These are phyloP conservation scores for Mucor irregularis DNA, from an alignment of 371 early-diverging fungal genomes.

Conservation along the genomic window DNA sequence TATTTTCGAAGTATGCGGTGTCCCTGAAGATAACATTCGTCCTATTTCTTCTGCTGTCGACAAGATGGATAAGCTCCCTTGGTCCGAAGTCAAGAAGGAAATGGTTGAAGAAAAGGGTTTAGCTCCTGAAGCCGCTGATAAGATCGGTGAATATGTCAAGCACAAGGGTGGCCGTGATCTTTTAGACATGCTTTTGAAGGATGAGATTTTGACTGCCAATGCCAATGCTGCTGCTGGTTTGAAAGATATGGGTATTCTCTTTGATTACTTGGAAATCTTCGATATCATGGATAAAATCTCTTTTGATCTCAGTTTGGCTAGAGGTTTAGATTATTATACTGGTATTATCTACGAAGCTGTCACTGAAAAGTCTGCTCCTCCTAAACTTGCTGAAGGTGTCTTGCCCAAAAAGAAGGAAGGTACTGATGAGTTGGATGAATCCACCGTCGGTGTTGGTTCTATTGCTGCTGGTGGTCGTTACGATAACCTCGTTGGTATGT, in stretches of 20 bases:
- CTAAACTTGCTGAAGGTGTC: conserved; percentile 45
- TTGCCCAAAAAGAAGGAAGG: conserved; percentile 38
- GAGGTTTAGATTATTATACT: conserved; percentile 99
- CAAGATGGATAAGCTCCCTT: conserved; percentile 92
- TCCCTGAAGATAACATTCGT: conserved; percentile 83
- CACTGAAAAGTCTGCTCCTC: conserved; percentile 64
- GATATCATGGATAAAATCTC: conserved; percentile 75
- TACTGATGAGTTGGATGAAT: conserved; percentile 70
- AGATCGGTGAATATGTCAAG: conserved; percentile 89
- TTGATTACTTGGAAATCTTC: conserved; percentile 86
- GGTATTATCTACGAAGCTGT: conserved; percentile 99
- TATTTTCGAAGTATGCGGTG: conserved; percentile 95
- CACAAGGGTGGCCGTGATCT: conserved; percentile 83
- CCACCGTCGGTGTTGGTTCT: conserved; percentile 93
- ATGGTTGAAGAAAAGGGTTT: conserved; percentile 94
- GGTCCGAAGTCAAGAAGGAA: conserved; percentile 94
- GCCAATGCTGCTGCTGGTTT: conserved; percentile 81
- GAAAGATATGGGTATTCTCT: conserved; percentile 86
- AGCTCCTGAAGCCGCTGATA: conserved; percentile 76
- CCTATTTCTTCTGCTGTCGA: conserved; percentile 98
- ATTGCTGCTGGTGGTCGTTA: conserved; percentile 99
- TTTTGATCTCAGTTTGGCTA: conserved; percentile 95
- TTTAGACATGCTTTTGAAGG: conserved; percentile 65
- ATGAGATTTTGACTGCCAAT: conserved; percentile 68
- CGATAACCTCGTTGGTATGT: conserved; percentile 97